A percentile compares a stretch with the other conserved stretches of the same genome.
Evolutionary conservation across 148 eudicot species (phyloP).

Genomic region (Linanthus parryae): DNA sequence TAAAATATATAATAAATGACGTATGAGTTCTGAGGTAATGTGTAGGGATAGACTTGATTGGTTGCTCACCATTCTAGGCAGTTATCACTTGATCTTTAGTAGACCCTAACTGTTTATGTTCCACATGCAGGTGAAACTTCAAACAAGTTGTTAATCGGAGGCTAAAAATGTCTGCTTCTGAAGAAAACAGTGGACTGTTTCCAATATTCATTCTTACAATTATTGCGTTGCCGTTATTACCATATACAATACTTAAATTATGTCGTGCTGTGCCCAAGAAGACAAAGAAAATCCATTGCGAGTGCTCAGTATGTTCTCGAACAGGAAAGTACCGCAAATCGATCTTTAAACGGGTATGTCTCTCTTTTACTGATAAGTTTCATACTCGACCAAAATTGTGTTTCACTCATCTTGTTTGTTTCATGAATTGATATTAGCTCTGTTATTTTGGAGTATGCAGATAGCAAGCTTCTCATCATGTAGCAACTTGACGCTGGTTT

Average conservation of each 20-base stretch:
- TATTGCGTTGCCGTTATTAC: slow-evolving; percentile 85
- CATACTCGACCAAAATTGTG: neutral
- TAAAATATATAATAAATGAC: no score
- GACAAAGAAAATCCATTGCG: slow-evolving; percentile 60
- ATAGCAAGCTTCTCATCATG: slow-evolving; percentile 68
- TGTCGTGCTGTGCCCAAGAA: slow-evolving; percentile 73
- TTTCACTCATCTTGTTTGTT: neutral
- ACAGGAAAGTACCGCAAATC: slow-evolving; percentile 93
- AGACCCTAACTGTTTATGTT: no score
- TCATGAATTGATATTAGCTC: neutral
- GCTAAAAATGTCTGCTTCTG: slow-evolving; percentile 94
- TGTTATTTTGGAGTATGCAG: slow-evolving; percentile 28
- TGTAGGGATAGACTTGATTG: no score
- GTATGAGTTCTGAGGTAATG: no score
- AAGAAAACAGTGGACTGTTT: slow-evolving; percentile 79
- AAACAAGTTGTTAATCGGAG: no score
- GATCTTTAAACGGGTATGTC: slow-evolving; percentile 51
- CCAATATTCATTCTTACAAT: slow-evolving; percentile 87
- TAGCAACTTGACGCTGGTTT: slow-evolving; percentile 71
- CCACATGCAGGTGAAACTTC: no score
- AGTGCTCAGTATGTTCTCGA: slow-evolving; percentile 65
- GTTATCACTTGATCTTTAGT: no score
- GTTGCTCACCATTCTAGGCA: no score
- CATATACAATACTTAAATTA: slow-evolving; percentile 75
- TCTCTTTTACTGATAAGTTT: neutral